These are phyloP conservation scores for Fusarium robinianum DNA, from an alignment of 2,329 filamentous ascomycete genomes.

Conservation along the genomic window DNA sequence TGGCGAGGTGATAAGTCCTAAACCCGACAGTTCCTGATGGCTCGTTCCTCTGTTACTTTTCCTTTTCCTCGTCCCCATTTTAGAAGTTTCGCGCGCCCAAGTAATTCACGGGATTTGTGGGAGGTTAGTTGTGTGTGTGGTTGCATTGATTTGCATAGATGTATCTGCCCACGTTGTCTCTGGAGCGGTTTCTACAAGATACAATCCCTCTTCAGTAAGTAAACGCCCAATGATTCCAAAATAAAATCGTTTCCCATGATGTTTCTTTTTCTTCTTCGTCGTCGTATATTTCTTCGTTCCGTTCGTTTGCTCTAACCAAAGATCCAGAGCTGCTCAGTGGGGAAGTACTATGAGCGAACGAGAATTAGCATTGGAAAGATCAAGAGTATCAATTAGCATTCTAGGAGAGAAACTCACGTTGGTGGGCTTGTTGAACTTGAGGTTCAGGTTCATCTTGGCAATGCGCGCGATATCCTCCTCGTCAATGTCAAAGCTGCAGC, in stretches of 20 bases:
- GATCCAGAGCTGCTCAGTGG: slow-evolving; percentile 60
- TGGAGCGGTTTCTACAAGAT: slow-evolving; percentile 32
- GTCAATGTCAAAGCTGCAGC: slow-evolving; percentile 67
- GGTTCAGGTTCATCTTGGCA: slow-evolving; percentile 63
- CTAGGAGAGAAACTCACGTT: slow-evolving; percentile 56
- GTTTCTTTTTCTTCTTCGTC: slow-evolving; percentile 27
- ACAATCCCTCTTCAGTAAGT: slow-evolving; percentile 27
- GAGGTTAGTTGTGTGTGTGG: slow-evolving; percentile 14
- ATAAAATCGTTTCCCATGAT: slow-evolving; percentile 24
- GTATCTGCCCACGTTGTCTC: slow-evolving; percentile 24
- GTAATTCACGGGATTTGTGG: too few species aligned
- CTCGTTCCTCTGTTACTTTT: too few species aligned
- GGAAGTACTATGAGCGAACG: slow-evolving; percentile 57
- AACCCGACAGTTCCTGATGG: too few species aligned
- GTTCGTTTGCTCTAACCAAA: slow-evolving; percentile 56
- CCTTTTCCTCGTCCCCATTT: too few species aligned
- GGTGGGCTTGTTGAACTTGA: slow-evolving; percentile 78
- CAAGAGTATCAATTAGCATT: not conserved
- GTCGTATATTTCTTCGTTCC: slow-evolving; percentile 14
- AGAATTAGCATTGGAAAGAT: slow-evolving; percentile 13
- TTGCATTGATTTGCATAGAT: slow-evolving; percentile 9
- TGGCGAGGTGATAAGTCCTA: too few species aligned
- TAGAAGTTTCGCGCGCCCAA: too few species aligned
- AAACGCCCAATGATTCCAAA: slow-evolving; percentile 38
- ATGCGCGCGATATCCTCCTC: slow-evolving; percentile 70